A percentile compares a stretch with the other conserved stretches of the same genome.
Conservation (phyloP, 805 yeast species). For the Metschnikowia drakensbergensis region DNA sequence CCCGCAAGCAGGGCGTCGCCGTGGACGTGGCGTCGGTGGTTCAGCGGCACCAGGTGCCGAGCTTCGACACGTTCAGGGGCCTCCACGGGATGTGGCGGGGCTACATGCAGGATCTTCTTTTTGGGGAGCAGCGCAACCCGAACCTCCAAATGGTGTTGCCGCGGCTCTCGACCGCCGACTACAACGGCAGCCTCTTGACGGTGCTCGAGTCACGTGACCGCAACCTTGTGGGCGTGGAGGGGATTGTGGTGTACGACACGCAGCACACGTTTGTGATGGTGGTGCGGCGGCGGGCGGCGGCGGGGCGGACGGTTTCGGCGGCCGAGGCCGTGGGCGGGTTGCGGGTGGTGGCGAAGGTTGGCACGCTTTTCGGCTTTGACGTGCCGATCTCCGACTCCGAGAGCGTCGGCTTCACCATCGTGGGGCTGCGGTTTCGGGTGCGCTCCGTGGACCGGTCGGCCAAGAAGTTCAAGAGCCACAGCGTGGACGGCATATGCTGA, state of each 20-base stretch:
- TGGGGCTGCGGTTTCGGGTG: slow-evolving; percentile 76
- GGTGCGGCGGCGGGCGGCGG: slow-evolving; percentile 40
- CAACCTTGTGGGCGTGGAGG: slow-evolving; percentile 56
- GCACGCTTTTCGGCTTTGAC: slow-evolving; percentile 57
- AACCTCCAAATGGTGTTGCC: slow-evolving; percentile 37
- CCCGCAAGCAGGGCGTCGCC: slow-evolving; percentile 20
- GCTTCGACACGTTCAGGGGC: slow-evolving; percentile 48
- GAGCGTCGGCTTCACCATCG: slow-evolving; percentile 54
- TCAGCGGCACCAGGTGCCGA: slow-evolving; percentile 29
- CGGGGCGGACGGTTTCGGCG: slow-evolving; percentile 18
- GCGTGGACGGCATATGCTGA: slow-evolving; percentile 49
- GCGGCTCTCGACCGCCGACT: slow-evolving; percentile 73
- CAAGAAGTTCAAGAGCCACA: slow-evolving; percentile 78
- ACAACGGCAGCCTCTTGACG: slow-evolving; percentile 65
- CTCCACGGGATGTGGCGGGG: slow-evolving; percentile 70
- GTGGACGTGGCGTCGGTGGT: slow-evolving; percentile 22
- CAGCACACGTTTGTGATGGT: slow-evolving; percentile 67
- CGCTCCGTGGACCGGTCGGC: slow-evolving; percentile 79
- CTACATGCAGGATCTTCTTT: slow-evolving; percentile 58
- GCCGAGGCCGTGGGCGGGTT: slow-evolving; percentile 55
- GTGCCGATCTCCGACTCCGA: slow-evolving; percentile 32
- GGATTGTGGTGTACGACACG: slow-evolving; percentile 83
- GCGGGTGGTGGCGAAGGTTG: slow-evolving; percentile 62
- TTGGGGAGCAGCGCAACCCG: slow-evolving; percentile 28
- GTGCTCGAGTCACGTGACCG: slow-evolving; percentile 57